Evolutionary conservation across 441 rosid genomes (phyloP).

Genomic region (Gossypium davidsonii): DNA sequence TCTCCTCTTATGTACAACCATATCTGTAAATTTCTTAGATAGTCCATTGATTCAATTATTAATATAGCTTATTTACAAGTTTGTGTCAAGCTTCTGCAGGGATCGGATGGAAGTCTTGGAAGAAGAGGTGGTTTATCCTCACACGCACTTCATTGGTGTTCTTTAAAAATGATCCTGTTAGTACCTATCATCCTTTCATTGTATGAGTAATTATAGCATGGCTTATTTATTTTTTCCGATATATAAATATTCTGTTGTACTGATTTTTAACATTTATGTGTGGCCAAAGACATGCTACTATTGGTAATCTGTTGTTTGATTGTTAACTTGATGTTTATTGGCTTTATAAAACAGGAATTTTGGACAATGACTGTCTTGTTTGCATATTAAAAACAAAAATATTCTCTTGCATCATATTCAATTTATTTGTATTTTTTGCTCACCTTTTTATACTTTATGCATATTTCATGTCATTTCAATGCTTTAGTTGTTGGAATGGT

Average conservation of each 20-base stretch:
- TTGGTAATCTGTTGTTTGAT: slow-evolving; percentile 5
- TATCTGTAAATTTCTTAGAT: neutral
- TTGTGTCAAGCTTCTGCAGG: slow-evolving; percentile 42
- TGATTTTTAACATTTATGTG: neutral
- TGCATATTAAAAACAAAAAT: neutral
- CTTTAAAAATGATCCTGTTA: slow-evolving; percentile 94
- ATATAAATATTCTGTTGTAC: neutral
- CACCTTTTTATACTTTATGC: neutral
- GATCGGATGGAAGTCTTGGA: slow-evolving; percentile 99
- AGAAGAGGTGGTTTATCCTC: slow-evolving; percentile 97
- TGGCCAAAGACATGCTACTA: neutral
- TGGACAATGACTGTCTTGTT: neutral
- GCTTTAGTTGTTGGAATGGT: neutral
- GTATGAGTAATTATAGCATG: neutral
- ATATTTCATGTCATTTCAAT: neutral
- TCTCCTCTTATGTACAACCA: neutral
- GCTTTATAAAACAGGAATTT: neutral
- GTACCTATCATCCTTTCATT: slow-evolving; percentile 25
- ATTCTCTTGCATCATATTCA: neutral
- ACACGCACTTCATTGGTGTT: slow-evolving; percentile 93
- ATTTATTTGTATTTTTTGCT: neutral
- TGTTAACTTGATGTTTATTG: neutral
- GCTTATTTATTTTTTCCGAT: neutral
- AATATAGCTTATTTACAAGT: neutral
- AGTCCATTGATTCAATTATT: neutral